Evolutionary conservation across 2,329 filamentous ascomycete genomes (phyloP).

Genomic region (Nemania sp.): DNA sequence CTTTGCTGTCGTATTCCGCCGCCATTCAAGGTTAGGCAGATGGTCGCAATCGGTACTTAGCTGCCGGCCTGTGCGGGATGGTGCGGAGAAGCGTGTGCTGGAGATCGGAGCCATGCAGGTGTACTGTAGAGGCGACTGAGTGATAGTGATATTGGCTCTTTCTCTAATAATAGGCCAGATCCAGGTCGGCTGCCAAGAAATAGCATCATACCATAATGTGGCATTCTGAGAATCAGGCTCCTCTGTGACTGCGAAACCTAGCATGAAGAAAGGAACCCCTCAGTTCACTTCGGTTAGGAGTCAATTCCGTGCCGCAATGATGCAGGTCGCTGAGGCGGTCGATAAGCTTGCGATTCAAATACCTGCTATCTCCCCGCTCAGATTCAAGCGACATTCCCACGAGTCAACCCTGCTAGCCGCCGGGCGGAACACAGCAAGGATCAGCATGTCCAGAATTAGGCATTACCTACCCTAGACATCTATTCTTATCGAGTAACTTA

Average conservation of each 20-base stretch:
- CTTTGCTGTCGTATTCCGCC: too few relatives aligned
- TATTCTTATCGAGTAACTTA: too few relatives aligned
- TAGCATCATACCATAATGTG: too few relatives aligned
- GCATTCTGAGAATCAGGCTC: not conserved
- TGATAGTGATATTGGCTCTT: not conserved
- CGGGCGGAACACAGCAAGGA: not conserved
- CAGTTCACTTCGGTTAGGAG: not conserved
- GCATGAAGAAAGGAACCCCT: too few relatives aligned
- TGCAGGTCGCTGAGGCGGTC: not conserved
- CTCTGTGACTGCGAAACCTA: not conserved
- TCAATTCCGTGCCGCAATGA: not conserved
- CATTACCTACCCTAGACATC: not conserved
- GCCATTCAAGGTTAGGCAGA: not conserved
- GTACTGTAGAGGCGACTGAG: not conserved
- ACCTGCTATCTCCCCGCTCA: too few relatives aligned
- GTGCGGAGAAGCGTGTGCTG: not conserved
- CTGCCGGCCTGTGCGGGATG: not conserved
- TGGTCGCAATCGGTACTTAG: not conserved
- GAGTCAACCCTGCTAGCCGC: not conserved
- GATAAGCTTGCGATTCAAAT: not conserved
- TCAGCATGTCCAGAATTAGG: not conserved
- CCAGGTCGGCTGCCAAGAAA: constrained; percentile 9
- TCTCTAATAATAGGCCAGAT: constrained; percentile 18
- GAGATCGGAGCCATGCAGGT: constrained; percentile 12
- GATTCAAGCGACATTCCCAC: not conserved